Evolutionary conservation across 2,329 filamentous ascomycete genomes (phyloP), one percentile per base, ranked within the genome.

Genomic region (Spiromastix sp.): DNA sequence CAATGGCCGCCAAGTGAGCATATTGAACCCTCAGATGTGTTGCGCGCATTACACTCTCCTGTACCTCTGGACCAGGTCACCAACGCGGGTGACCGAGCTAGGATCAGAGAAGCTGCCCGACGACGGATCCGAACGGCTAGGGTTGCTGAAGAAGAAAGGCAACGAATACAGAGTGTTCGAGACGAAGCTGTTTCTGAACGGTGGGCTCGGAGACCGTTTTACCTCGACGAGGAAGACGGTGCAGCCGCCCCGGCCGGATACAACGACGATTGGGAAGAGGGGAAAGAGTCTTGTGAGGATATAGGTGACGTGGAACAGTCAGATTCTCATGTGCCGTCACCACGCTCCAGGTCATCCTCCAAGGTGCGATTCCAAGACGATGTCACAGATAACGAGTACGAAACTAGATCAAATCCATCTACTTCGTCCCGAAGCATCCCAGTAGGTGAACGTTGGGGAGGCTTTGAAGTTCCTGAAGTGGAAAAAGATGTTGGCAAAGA

Each of bases 401-500:
- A 87, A 33, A 72, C 72, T 2, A 67, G 77, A 10, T 84, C 82
- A 19, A 84, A 83, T 46, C 72, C 71, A 2, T 84, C 81, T 4
- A 79, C 78, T 0, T 85, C 81, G 1, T 85, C 81, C 3, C 68
- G 77, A 30, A 81, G 74, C 49, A 68, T 81, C 6, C 76, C 81
- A 5, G 48, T 70, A 21, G 66, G 67, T 9, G 80, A 87, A 55
- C 71, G 80, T 38, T 85, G 79, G 79, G 80, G 79, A 32, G 80
- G 80, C 12, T 79, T 84, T 56, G 81, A 85, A 34, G 78, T 93
- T 11, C 81, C 83, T 1, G 77, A 83, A 45, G 79, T 81, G 1
- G 86, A 94, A 55, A 73, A 72, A 40, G 86, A 94, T 54, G 78
- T 85, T 4, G 85, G 85, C 24, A 85, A 81, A 47, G 85, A 96